Percentiles rank a stretch among this genome's conserved stretches.
These are phyloP conservation scores for Colletotrichum spinosum DNA, from an alignment of 2,329 filamentous ascomycete species.

Conservation along the genomic window DNA sequence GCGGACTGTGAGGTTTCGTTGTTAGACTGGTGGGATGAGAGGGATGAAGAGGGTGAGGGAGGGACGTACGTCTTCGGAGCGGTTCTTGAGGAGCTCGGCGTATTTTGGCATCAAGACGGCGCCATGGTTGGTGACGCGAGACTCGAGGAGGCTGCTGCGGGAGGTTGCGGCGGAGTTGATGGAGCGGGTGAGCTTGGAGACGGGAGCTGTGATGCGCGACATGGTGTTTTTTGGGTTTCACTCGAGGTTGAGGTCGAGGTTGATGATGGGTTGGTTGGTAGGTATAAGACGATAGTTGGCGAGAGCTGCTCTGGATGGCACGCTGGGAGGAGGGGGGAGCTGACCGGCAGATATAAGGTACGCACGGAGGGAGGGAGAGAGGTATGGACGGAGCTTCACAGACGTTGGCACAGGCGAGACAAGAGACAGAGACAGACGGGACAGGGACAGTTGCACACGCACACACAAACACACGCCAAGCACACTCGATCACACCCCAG, in stretches of 20 bases:
- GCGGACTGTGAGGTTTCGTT: conserved; percentile 42
- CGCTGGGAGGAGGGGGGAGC: conserved; percentile 11
- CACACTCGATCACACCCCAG: not conserved
- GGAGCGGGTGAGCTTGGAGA: conserved; percentile 61
- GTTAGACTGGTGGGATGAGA: conserved; percentile 27
- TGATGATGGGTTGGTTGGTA: not conserved
- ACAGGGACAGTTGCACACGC: conserved; percentile 12
- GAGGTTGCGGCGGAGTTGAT: conserved; percentile 56
- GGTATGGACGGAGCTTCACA: conserved; percentile 28
- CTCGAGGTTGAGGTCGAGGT: not conserved
- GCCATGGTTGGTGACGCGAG: conserved; percentile 46
- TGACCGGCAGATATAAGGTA: conserved; percentile 32
- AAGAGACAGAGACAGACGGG: conserved; percentile 8
- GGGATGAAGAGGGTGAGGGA: conserved; percentile 1
- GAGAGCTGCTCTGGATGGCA: not conserved
- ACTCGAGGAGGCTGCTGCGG: conserved; percentile 47
- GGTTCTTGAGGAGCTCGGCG: conserved; percentile 56
- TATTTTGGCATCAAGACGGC: conserved; percentile 60
- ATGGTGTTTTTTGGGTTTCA: conserved; percentile 44
- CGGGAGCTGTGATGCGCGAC: conserved; percentile 63
- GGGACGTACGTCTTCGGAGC: conserved; percentile 55
- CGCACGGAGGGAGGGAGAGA: conserved; percentile 24
- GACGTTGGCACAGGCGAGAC: conserved; percentile 2
- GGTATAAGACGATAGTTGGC: conserved; percentile 8
- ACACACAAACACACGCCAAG: conserved; percentile 2